Conservation (phyloP, 208 protist species). For the Wallacemonas sp. region DNA sequence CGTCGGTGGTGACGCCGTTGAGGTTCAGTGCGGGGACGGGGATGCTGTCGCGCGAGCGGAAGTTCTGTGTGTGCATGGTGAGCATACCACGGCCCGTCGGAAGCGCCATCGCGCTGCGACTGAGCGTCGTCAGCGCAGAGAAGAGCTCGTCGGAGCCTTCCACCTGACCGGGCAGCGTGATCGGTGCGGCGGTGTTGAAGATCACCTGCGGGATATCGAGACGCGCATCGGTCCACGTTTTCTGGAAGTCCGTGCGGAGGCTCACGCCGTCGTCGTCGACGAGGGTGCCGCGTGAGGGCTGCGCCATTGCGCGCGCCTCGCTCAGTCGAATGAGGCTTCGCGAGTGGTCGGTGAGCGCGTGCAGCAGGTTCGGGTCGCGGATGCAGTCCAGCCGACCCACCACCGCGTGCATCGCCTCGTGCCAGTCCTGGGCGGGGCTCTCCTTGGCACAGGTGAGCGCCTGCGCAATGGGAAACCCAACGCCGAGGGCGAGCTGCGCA, state of each 20-base stretch:
- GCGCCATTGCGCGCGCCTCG: constrained; percentile 57
- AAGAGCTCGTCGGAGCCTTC: constrained; percentile 60
- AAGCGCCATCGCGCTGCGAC: constrained; percentile 48
- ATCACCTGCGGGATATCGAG: constrained; percentile 71
- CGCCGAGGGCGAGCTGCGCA: constrained; percentile 44
- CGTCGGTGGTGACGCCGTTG: constrained; percentile 68
- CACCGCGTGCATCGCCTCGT: constrained; percentile 47
- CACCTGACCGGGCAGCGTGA: constrained; percentile 50
- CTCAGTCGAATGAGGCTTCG: constrained; percentile 59
- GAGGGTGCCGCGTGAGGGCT: constrained; percentile 44
- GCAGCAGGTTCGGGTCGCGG: constrained; percentile 6
- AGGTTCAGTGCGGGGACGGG: constrained; percentile 76
- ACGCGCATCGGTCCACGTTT: constrained; percentile 69
- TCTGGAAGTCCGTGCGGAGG: constrained; percentile 68
- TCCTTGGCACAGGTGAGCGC: constrained; percentile 55
- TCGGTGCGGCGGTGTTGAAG: constrained; percentile 74
- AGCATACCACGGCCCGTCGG: constrained; percentile 82
- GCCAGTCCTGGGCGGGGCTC: constrained; percentile 38
- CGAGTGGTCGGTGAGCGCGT: constrained; percentile 27
- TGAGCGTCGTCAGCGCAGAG: constrained; percentile 45
- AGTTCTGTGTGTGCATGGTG: constrained; percentile 83
- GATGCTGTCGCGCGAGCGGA: constrained; percentile 73
- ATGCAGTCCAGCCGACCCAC: constrained; percentile 73
- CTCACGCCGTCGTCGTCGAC: constrained; percentile 83
- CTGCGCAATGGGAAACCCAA: constrained; percentile 54